Evolutionary conservation across 345 rosid species (phyloP), one percentile per base, ranked within the genome.

Genomic region (Citrus glauca): DNA sequence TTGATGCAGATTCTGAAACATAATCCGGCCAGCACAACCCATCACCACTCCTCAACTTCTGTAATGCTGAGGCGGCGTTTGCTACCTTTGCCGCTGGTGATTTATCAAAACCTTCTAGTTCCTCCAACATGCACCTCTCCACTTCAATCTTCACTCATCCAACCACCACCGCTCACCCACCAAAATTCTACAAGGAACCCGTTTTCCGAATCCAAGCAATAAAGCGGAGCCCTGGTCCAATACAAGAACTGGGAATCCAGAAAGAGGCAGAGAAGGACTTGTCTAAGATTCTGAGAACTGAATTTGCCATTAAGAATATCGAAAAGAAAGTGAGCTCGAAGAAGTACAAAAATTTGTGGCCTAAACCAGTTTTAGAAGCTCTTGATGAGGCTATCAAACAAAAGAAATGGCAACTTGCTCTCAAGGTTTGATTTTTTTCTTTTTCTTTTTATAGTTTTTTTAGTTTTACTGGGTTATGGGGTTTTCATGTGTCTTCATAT

Each of bases 361-460:
- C 98, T 65, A 95, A 86, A 83, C 91, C 97, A 75, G 90, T 95
- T 65, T 84, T 95, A 85, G 97, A 95, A 78, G 95, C 97, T 72
- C 93, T 91, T 59, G 94, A 91, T 35, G 98, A 86, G 2, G 98
- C 95, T 13, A 83, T 89, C 10, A 82, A 70, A 35, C 85, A 87
- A 30, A 87, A 89, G 55, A 86, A 83, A 65, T 89, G 96, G 85
- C 86, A 83, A 33, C 87, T 93, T 79, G 94, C 93, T 64, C 90
- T 95, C 42, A 87, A 91, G 93, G 98, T 91, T 71, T 42, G 64
- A 2, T 71, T 7, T 28, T 28, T 55, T 27, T 35, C 37, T 62
- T 4, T 22, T 7, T 8, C 19, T 63, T 2, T 25, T 0, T 5
- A 2, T 0, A 40, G 4, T 2, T 17, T 48, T 48, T 25, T 76